These are phyloP conservation scores for Heracleum sosnowskyi DNA, from an alignment of 129 eudicot species.

Conservation along the genomic window DNA sequence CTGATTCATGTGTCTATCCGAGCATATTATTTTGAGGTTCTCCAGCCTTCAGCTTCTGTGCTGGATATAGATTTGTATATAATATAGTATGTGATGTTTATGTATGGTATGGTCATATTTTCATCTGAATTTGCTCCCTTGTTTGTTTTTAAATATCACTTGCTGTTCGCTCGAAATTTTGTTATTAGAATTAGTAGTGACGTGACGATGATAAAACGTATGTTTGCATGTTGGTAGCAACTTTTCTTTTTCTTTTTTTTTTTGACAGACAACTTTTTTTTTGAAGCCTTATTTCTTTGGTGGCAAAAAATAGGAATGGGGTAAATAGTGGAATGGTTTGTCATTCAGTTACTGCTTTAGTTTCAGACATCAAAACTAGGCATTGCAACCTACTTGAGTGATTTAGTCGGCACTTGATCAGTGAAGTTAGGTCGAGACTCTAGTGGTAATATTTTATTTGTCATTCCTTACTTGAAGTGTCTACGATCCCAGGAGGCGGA, in stretches of 20 bases:
- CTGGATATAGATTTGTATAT: conserved; percentile 43
- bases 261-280: background rate
- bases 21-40: conserved; percentile 20
- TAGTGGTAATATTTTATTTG: too few relatives aligned
- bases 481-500: too few relatives aligned
- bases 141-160: background rate
- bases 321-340: too few relatives aligned
- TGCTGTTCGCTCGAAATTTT: background rate
- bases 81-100: conserved; percentile 26
- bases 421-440: too few relatives aligned
- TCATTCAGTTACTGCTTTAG: too few relatives aligned
- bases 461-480: too few relatives aligned
- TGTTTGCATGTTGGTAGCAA: background rate
- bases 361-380: too few relatives aligned
- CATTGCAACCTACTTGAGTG: too few relatives aligned
- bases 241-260: too few relatives aligned
- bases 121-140: background rate
- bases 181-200: background rate
- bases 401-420: too few relatives aligned
- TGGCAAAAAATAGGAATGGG: too few relatives aligned
- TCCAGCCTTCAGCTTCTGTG: conserved; percentile 11
- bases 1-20: conserved; percentile 22
- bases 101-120: background rate
- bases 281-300: too few relatives aligned
- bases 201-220: background rate